phyloP scores from a whole-genome alignment of 768 basidiomycete genomes.

The Mycena amicta region DNA sequence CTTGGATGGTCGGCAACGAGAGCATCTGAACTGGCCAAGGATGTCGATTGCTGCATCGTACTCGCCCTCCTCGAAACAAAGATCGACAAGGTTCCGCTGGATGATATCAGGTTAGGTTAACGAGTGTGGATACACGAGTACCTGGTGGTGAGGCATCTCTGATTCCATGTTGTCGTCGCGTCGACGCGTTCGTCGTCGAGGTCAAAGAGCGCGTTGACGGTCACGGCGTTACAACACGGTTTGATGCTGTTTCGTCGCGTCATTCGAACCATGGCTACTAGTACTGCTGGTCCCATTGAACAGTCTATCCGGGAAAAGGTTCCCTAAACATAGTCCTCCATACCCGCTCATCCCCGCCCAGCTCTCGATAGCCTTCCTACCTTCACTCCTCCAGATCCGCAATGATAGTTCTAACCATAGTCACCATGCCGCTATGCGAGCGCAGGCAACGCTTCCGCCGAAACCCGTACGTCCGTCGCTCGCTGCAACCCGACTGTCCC shows the following conservation, averaged over 20 bases:
- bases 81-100: constrained; percentile 65
- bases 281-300: constrained; percentile 54
- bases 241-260: background rate
- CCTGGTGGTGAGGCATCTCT: constrained; percentile 50
- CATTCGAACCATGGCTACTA: background rate
- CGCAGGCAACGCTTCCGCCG: constrained; percentile 62
- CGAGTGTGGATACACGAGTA: too few relatives aligned
- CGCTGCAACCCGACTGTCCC: constrained; percentile 11
- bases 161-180: constrained; percentile 29
- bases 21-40: constrained; percentile 63
- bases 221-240: background rate
- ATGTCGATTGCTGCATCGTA: constrained; percentile 68
- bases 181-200: background rate
- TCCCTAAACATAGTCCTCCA: background rate
- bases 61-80: constrained; percentile 76
- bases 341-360: constrained; percentile 9
- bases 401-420: constrained; percentile 88
- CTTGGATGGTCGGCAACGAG: constrained; percentile 60
- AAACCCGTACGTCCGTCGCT: constrained; percentile 71
- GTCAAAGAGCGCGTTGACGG: background rate
- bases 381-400: constrained; percentile 62
- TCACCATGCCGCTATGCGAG: constrained; percentile 83
- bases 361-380: constrained; percentile 44
- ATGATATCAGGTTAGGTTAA: too few relatives aligned
- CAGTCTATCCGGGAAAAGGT: constrained; percentile 65